phyloP scores from a whole-genome alignment of 805 yeast genomes.

The Metschnikowia santaceciliae region DNA sequence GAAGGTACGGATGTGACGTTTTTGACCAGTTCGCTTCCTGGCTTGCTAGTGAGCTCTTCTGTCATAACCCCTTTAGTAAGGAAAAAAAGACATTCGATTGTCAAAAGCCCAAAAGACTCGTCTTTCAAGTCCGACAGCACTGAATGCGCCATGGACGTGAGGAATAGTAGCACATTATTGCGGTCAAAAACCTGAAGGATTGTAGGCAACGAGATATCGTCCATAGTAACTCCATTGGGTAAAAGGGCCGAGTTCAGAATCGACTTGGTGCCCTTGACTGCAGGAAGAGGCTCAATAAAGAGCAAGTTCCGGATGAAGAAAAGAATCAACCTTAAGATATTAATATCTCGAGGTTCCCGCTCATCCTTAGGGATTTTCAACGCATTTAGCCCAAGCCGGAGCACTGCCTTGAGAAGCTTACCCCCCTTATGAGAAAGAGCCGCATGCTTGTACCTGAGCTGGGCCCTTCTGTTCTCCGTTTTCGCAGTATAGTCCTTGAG shows the following conservation, averaged over 20 bases:
- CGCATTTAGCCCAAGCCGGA: constrained; percentile 64
- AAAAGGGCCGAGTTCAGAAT: constrained; percentile 34
- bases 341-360: constrained; percentile 67
- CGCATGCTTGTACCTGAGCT: constrained; percentile 65
- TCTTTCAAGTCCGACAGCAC: constrained; percentile 62
- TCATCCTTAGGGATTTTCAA: constrained; percentile 48
- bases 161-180: constrained; percentile 68
- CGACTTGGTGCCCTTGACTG: constrained; percentile 45
- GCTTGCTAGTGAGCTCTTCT: constrained; percentile 6
- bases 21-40: not conserved
- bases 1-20: constrained; percentile 13
- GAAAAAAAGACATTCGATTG: constrained; percentile 67
- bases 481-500: constrained; percentile 52
- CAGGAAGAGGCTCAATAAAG: constrained; percentile 66
- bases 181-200: constrained; percentile 56
- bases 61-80: constrained; percentile 50
- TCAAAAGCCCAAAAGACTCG: constrained; percentile 53
- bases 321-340: constrained; percentile 66
- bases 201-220: constrained; percentile 63
- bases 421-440: constrained; percentile 59
- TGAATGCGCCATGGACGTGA: constrained; percentile 67
- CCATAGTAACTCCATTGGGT: constrained; percentile 55
- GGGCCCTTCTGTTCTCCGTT: constrained; percentile 48
- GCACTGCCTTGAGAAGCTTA: constrained; percentile 60
- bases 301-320: constrained; percentile 75